These are phyloP conservation scores for Colletotrichum brevisporum DNA, from an alignment of 2,329 filamentous ascomycete genomes.

Conservation along the genomic window DNA sequence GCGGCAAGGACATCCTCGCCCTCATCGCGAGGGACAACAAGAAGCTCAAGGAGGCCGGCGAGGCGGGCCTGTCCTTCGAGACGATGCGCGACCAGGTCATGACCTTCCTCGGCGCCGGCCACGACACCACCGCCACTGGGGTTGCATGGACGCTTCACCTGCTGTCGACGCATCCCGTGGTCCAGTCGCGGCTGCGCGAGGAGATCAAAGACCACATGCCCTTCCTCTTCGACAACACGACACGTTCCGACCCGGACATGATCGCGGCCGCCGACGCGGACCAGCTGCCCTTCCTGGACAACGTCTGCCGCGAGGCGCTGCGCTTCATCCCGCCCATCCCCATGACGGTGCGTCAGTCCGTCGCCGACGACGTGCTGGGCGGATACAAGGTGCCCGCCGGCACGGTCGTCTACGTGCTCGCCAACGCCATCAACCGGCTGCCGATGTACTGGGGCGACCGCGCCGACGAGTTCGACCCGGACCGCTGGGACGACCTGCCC, in stretches of 20 bases:
- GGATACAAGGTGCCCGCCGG: slow-evolving; percentile 57
- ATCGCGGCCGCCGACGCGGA: slow-evolving; percentile 54
- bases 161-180: slow-evolving; percentile 54
- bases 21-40: slow-evolving; percentile 58
- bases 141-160: slow-evolving; percentile 59
- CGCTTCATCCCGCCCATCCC: slow-evolving; percentile 61
- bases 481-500: slow-evolving; percentile 57
- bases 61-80: slow-evolving; percentile 53
- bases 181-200: slow-evolving; percentile 56
- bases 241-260: slow-evolving; percentile 48
- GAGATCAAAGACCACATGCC: slow-evolving; percentile 55
- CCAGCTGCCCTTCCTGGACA: slow-evolving; percentile 59
- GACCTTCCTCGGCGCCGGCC: slow-evolving; percentile 58
- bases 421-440: slow-evolving; percentile 57
- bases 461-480: slow-evolving; percentile 57
- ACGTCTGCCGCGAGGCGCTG: slow-evolving; percentile 61
- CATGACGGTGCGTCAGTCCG: slow-evolving; percentile 59
- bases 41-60: slow-evolving; percentile 54
- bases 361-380: slow-evolving; percentile 55
- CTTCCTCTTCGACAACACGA: slow-evolving; percentile 53
- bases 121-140: slow-evolving; percentile 60
- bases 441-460: slow-evolving; percentile 56
- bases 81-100: slow-evolving; percentile 52
- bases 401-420: slow-evolving; percentile 58
- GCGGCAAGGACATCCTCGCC: slow-evolving; percentile 55